Evolutionary conservation across 2,329 filamentous ascomycete genomes (phyloP).

Genomic region (Pseudogymnoascus sp.): DNA sequence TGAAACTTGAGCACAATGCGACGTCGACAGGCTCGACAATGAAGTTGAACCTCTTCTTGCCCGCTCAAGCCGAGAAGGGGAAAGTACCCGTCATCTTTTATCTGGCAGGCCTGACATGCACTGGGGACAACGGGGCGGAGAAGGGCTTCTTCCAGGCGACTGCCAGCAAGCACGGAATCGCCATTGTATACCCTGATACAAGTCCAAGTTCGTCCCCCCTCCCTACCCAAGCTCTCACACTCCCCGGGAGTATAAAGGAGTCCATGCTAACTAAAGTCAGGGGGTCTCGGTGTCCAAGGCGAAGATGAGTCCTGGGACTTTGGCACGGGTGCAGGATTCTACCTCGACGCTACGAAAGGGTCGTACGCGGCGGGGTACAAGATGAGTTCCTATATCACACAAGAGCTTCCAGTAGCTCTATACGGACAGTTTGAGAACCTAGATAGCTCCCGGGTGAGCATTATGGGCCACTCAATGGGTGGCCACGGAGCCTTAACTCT

Average conservation of each 20-base stretch:
- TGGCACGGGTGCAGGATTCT: conserved; percentile 87
- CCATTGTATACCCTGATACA: conserved; percentile 92
- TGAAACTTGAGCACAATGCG: conserved; percentile 87
- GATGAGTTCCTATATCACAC: conserved; percentile 91
- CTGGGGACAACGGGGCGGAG: conserved; percentile 75
- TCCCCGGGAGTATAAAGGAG: background rate
- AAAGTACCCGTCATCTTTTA: conserved; percentile 85
- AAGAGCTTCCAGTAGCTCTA: conserved; percentile 73
- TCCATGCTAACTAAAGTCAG: conserved; percentile 30
- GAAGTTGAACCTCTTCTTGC: conserved; percentile 88
- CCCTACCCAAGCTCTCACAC: background rate
- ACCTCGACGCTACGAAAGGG: conserved; percentile 72
- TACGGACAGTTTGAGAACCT: conserved; percentile 66
- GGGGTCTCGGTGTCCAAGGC: conserved; percentile 69
- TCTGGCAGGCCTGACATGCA: conserved; percentile 90
- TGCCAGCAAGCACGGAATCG: conserved; percentile 74
- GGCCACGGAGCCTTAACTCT: conserved; percentile 91
- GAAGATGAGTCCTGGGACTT: conserved; percentile 91
- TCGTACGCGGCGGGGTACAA: conserved; percentile 76
- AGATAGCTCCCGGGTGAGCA: conserved; percentile 64
- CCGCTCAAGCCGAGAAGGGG: conserved; percentile 54
- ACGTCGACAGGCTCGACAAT: conserved; percentile 76
- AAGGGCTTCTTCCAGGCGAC: conserved; percentile 87
- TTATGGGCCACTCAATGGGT: conserved; percentile 95
- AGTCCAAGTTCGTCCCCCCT: conserved; percentile 60